Evolutionary conservation across 805 yeast genomes (phyloP).

Genomic region (Yamadazyma nakazawae): DNA sequence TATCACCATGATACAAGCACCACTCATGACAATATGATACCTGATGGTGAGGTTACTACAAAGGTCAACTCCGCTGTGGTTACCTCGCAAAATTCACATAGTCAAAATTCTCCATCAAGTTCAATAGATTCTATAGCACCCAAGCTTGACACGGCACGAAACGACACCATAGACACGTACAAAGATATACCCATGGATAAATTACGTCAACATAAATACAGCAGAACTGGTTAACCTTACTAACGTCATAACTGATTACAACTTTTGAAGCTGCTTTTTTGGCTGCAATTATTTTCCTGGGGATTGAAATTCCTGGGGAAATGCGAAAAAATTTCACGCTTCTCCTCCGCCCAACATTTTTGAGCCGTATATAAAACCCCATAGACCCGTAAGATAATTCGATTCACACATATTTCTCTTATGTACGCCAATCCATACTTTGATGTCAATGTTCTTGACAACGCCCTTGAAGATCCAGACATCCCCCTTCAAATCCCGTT

Average conservation of each 20-base stretch:
- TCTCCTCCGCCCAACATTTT: constrained; percentile 9
- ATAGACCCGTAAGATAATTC: background rate
- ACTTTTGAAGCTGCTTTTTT: too few species aligned
- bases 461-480: constrained; percentile 28
- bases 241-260: too few species aligned
- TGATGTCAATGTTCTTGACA: constrained; percentile 38
- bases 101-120: background rate
- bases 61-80: too few species aligned
- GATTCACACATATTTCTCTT: background rate
- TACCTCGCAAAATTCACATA: background rate
- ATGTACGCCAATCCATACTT: constrained; percentile 17
- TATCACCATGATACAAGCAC: too few species aligned
- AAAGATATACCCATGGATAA: constrained; percentile 10
- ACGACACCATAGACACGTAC: constrained; percentile 3
- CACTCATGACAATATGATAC: too few species aligned
- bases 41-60: too few species aligned
- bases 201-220: constrained; percentile 7
- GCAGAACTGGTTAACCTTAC: background rate
- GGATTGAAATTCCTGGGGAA: too few species aligned
- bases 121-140: background rate
- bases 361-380: constrained; percentile 1
- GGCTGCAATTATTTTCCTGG: background rate
- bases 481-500: constrained; percentile 36
- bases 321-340: constrained; percentile 2
- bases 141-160: background rate